Base-by-base conservation (phyloP, 352 stramenopile genomes). In the Pythium pyrilobum region DNA sequence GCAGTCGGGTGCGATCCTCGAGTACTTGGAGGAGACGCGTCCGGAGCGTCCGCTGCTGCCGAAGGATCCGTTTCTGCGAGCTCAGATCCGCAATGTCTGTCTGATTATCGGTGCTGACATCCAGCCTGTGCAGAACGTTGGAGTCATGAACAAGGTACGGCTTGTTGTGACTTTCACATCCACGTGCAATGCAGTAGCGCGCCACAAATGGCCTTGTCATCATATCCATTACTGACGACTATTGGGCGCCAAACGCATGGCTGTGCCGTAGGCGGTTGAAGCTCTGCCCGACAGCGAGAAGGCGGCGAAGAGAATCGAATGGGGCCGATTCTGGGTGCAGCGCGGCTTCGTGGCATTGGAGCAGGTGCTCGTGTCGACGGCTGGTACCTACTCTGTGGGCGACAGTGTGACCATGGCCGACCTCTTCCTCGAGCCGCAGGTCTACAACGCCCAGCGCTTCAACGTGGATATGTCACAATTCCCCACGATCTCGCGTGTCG, bases 401-500 rank as follows among this genome's bases (percentile, higher is more conserved):
- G 61, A 96, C 73, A 56, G 56, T 15, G 62, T 95, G 32, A 97
- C 90, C 24, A 65, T 98, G 29, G 94, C 82, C 0, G 92, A 98
- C 66, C 49, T 90, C 20, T 97, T 82, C 59, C 66, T 98, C 21
- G 70, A 96, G 47, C 91, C 92, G 16, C 91, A 98, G 62, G 65
- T 98, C 13, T 96, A 96, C 78, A 97, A 98, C 63, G 92, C 89
- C 40, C 73, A 81, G 51, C 73, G 81, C 27, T 92, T 97, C 57
- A 75, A 77, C 16, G 78, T 98, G 24, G 87, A 98, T 62, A 85
- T 97, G 67, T 52, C 67, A 33, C 64, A 73, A 51, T 98, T 88
- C 68, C 92, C 91, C 38, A 88, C 58, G n/a, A 90, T 97, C 64
- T 46, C 74, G 44, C 73, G 77, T 25, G 81, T 98, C 36, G 69